phyloP scores from a whole-genome alignment of 306 rosid genomes.

The Parietaria judaica region DNA sequence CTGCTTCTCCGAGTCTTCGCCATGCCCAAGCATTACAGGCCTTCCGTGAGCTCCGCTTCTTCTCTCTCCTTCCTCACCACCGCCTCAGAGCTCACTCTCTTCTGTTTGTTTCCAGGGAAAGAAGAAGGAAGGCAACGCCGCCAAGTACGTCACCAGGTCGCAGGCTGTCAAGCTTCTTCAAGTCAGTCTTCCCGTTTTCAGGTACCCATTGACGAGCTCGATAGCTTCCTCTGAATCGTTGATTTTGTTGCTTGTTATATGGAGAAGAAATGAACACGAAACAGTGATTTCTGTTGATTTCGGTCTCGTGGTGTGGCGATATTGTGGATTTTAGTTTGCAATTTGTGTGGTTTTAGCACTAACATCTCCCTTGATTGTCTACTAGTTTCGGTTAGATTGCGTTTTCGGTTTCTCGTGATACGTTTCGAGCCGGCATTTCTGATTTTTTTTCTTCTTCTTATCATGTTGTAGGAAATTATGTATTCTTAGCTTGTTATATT shows the following conservation, averaged over 20 bases:
- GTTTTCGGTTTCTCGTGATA: neutral
- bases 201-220: conserved; percentile 25
- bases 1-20: conserved; percentile 2
- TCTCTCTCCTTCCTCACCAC: neutral
- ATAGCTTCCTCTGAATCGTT: neutral
- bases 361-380: neutral
- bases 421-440: neutral
- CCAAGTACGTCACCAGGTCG: conserved; percentile 70
- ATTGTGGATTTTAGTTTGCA: neutral
- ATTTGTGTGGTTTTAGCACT: neutral
- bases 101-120: conserved; percentile 46
- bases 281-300: neutral
- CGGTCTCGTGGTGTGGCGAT: neutral
- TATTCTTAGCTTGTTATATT: conserved; percentile 27
- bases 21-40: conserved; percentile 60
- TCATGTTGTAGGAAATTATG: conserved; percentile 56
- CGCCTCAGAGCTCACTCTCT: neutral
- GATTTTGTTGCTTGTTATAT: neutral
- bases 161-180: conserved; percentile 85
- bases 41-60: conserved; percentile 39
- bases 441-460: neutral
- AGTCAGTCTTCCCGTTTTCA: conserved; percentile 71
- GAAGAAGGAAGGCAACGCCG: conserved; percentile 97
- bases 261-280: neutral
- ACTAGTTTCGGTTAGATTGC: neutral